Base-by-base conservation (phyloP, 768 basidiomycete genomes). In the Tulasnella sp. region DNA sequence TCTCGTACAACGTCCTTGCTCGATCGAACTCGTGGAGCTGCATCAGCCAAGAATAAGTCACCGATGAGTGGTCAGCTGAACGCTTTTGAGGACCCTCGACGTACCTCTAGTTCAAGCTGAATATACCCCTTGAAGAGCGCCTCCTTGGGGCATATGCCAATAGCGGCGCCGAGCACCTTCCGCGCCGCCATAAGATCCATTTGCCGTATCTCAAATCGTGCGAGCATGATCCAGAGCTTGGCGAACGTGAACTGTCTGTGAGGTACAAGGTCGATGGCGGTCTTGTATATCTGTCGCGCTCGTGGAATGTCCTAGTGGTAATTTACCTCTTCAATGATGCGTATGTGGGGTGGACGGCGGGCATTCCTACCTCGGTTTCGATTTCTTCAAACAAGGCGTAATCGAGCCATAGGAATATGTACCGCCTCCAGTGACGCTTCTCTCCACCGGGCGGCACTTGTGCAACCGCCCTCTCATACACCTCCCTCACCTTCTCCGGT, bases 211-310 rank as follows among this genome's bases (percentile, higher is more conserved):
- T 98, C 96, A 64, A 98, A 98, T 63, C 85, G 82, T 4, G 94
- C 91, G 64, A 85, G 94, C 74, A 87, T 79, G 19, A 88, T 70
- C 96, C 96, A 99, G 10, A 98, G 73, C 72, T 99, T 99, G 2
- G 96, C 89, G 65, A 99, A 99, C 0, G 96, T 97, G 70, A 99
- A 99, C 60, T 84, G 81, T 68, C 94, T 94, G 70, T 99, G 94
- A 0, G 96, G 96, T 2, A 97, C 84, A 22, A 98, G 82, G 60
- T 79, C 78, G 54, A 94, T 72, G 4, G 85, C 90, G 0, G 92
- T 92, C 70, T 91, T 85, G 72, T 92, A 98, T 30, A 99, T 85
- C 66, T 97, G 88, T 51, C 92, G 80, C 24, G 90, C 78, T 2
- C 96, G 85, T 31, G 75, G 75, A 64, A 83, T 85, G 67, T 99